Evolutionary conservation across 306 rosid species (phyloP).

Genomic region (Amphicarpaea edgeworthii): DNA sequence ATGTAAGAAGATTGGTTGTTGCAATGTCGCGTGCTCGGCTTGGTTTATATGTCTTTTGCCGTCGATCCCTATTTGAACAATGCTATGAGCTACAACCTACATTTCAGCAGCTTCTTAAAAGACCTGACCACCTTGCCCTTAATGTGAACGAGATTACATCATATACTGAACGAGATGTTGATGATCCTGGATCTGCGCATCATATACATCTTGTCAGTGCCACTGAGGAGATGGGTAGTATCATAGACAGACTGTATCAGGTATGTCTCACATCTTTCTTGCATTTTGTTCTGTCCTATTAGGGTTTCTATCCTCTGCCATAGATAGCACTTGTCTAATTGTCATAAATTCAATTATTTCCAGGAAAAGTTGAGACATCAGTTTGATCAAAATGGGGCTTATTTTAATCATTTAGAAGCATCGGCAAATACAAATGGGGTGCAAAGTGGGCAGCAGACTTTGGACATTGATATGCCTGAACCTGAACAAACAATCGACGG

Average conservation of each 20-base stretch:
- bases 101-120: conserved; percentile 86
- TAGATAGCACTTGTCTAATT: not conserved
- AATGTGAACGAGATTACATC: conserved; percentile 71
- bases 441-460: conserved; percentile 43
- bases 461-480: conserved; percentile 38
- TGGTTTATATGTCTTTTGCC: conserved; percentile 94
- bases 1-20: conserved; percentile 96
- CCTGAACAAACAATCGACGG: conserved; percentile 36
- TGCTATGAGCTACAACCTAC: conserved; percentile 98
- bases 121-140: conserved; percentile 87
- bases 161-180: conserved; percentile 71
- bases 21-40: conserved; percentile 99
- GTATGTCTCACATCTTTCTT: conserved; percentile 54
- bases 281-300: not conserved
- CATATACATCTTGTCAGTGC: conserved; percentile 76
- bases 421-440: conserved; percentile 21
- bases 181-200: conserved; percentile 71
- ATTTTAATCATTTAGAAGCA: conserved; percentile 38
- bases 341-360: not conserved
- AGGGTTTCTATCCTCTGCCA: not conserved
- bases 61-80: conserved; percentile 92
- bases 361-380: conserved; percentile 56
- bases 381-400: conserved; percentile 49
- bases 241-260: conserved; percentile 75
- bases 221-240: conserved; percentile 81